Evolutionary conservation across 2,329 filamentous ascomycete genomes (phyloP), one percentile per base, ranked within the genome.

Genomic region (Cercospora zeae-maydis): DNA sequence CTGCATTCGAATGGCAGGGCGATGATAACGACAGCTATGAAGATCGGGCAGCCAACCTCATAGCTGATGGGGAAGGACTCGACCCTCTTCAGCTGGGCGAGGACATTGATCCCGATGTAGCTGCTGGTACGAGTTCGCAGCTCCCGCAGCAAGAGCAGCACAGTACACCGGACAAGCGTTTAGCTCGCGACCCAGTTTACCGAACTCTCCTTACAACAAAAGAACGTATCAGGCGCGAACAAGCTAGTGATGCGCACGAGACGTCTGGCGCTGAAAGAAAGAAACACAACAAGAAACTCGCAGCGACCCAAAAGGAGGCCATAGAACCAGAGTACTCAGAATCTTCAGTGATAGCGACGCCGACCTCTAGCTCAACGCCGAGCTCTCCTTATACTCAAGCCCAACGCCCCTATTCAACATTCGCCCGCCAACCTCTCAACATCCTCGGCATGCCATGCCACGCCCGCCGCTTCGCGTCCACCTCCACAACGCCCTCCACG

Each of bases 391-490:
- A 19, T 9, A 30, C 57, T 42, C 47, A 47, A 10, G 13, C n/a
- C 24, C 63, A 55, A 36, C 61, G 66, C 10, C 14, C 53, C 13
- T 67, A 63, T 47, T 65, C 64, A 2, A 62, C 59, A 11, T 65
- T 36, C 31, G 16, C 62, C 4, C 33, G 21, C 21, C 42, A 19
- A 31, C 33, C 54, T 9, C 27, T 59, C 9, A n/a, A 24, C 21
- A 31, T 30, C 11, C 47, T 59, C 13, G 14, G 24, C 4, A 14
- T 33, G 14, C 33, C 14, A 27, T 30, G 11, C n/a, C 45, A 34
- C 5, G 14, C 47, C n/a, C 34, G 24, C 33, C 45, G 47, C 33
- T 36, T 16, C 34, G 57, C 47, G 30, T 47, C 66, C 55, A 56
- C 54, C 9, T 53, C 33, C 16, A 36, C 45, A 24, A 11, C 33